Base-by-base conservation (phyloP, 441 rosid genomes). In the Gossypium gossypioides region DNA sequence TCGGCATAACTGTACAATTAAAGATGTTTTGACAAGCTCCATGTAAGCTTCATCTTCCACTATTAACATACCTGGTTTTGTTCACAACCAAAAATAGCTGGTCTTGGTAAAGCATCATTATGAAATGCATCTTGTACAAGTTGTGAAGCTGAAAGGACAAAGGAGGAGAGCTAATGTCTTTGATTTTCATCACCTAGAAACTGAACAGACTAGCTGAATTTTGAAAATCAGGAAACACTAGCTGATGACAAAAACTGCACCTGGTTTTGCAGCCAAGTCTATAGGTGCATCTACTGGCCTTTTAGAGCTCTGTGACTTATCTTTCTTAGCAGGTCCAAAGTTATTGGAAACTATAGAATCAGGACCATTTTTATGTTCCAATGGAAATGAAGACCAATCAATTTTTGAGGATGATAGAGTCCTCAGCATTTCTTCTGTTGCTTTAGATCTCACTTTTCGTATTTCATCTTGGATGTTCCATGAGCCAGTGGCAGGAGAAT, bases 401-500 rank as follows among this genome's bases (percentile, higher is more conserved):
- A 81, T 76, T 81, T 80, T 81, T 58, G 86, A 83, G 52, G 91
- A 80, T 6, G 88, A 72, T 18, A 64, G 82, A 42, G 78, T 80
- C 84, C 80, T 89, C 66, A 90, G 81, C 94, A 92, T 81, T 76
- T 89, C 90, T 74, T 94, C 92, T 27, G 97, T 90, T 80, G 97
- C 97, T 76, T 80, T 89, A 57, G 91, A 89, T 81, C 94, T 89
- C 77, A 92, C 89, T 88, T 86, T 88, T 48, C 96, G 87, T 68
- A 94, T 75, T 82, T 92, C 97, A 77, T 94, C 99, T 15, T 78
- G 81, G 79, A 92, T 88, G 81, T 85, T 92, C 97, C 97, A 90
- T 25, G 91, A 83, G 61, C 85, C 86, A 46, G 80, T 76, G 69
- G 88, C 81, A 34, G 84, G 77, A 48, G 84, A 79, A 76, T 82